Percentiles rank a stretch among this genome's conserved stretches.
These are phyloP conservation scores for Apiotrichum laibachii DNA, from an alignment of 1,284 basidiomycete species.

Conservation along the genomic window DNA sequence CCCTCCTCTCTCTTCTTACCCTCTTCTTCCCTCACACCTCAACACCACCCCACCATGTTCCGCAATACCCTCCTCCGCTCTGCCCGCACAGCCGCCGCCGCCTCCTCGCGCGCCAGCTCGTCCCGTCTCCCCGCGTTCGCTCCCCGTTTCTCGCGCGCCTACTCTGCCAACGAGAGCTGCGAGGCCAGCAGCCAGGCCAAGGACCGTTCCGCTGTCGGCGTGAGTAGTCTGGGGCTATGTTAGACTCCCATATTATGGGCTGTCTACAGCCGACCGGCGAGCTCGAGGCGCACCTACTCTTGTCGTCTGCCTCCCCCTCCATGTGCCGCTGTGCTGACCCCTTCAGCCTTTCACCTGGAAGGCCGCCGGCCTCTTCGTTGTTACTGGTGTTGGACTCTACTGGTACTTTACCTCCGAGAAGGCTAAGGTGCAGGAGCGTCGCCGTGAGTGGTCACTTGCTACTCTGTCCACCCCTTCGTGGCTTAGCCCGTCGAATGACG, in stretches of 20 bases:
- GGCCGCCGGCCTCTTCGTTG: constrained; percentile 76
- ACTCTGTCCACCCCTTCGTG: too few species aligned
- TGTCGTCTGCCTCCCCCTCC: too few species aligned
- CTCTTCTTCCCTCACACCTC: background rate
- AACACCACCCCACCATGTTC: constrained; percentile 2
- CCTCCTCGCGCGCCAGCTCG: background rate
- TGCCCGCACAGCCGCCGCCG: background rate
- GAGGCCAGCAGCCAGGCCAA: constrained; percentile 12
- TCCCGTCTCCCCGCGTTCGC: background rate
- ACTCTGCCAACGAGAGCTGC: constrained; percentile 2
- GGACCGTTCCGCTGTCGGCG: constrained; percentile 28
- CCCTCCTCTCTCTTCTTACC: background rate
- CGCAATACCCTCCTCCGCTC: constrained; percentile 2
- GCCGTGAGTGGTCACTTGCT: constrained; percentile 55
- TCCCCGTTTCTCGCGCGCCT: background rate
- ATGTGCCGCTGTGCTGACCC: background rate
- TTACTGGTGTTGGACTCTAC: constrained; percentile 76
- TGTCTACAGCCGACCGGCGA: too few species aligned
- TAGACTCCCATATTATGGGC: too few species aligned
- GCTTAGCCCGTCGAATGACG: too few species aligned
- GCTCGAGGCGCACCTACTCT: too few species aligned
- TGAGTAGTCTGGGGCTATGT: constrained; percentile 10
- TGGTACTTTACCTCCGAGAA: constrained; percentile 90
- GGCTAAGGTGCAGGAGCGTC: constrained; percentile 67
- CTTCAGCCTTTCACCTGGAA: constrained; percentile 79